Percentiles rank a stretch among this genome's conserved stretches.
These are phyloP conservation scores for Pelagophyceae sp. DNA, from an alignment of 352 stramenopile genomes.

Conservation along the genomic window DNA sequence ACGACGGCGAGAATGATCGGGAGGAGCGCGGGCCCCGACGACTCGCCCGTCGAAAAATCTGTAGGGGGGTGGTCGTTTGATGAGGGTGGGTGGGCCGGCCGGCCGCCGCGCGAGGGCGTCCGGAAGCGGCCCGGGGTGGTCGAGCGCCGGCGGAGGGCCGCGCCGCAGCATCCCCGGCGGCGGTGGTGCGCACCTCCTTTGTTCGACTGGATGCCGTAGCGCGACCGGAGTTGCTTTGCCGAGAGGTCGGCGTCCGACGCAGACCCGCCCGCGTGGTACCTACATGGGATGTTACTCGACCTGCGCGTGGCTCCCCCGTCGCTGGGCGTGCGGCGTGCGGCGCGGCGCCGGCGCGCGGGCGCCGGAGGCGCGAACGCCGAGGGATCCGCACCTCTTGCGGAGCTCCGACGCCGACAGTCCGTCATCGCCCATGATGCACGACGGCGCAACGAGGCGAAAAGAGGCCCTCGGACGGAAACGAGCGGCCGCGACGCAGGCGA, in stretches of 20 bases:
- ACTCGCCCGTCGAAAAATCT: background rate
- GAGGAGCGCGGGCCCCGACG: background rate
- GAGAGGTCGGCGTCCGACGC: conserved; percentile 9
- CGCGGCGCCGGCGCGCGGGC: too few species aligned
- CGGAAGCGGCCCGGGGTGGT: background rate
- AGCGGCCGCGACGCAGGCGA: too few species aligned
- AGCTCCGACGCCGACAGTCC: background rate
- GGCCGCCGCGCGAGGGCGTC: too few species aligned
- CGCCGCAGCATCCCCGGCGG: background rate
- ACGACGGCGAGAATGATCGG: background rate
- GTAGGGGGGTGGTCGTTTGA: background rate
- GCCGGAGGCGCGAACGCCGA: background rate
- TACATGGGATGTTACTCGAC: background rate
- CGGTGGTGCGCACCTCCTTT: background rate
- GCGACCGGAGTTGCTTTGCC: background rate
- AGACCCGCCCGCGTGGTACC: conserved; percentile 1
- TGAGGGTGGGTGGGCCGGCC: too few species aligned
- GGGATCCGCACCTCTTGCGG: background rate
- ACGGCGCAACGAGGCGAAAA: too few species aligned
- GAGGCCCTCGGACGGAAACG: too few species aligned
- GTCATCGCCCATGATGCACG: background rate
- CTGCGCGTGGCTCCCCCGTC: background rate
- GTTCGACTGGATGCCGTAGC: conserved; percentile 15
- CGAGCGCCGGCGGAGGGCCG: too few species aligned
- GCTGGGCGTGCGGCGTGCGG: background rate